Evolutionary conservation across 2,329 filamentous ascomycete genomes (phyloP), one percentile per base, ranked within the genome.

Genomic region (Nemania abortiva): DNA sequence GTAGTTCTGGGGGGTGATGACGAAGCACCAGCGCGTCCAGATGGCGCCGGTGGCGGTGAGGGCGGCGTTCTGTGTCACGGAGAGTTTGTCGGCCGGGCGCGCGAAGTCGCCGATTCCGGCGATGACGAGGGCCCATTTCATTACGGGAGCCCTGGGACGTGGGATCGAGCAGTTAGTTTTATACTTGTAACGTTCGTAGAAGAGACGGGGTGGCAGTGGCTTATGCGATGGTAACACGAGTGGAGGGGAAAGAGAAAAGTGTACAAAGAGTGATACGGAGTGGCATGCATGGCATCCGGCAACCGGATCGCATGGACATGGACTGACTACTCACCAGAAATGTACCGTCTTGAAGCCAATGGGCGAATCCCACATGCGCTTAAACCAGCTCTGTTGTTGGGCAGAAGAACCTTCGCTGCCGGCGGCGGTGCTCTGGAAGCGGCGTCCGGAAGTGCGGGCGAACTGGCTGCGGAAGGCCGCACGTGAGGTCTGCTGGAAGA

Each of bases 1-100:
- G 78, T 94, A 84, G 87, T 99, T 99, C 83, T 90, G 90, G 66
- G 96, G 96, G 82, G 90, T 94, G 84, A 99, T 99, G 82, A 99
- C 92, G 80, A 98, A 87, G 87, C 96, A 99, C 96, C 96, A 99
- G 74, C 96, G 90, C 54, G 96, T 99, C 96, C 96, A 99, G 87
- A 99, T 99, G 73, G 92, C 83, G 74, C 96, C 96, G 10, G 96
- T 99, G 76, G 90, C 90, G 79, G 93, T 96, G 75, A 99, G 88
- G 68, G 96, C 95, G 59, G 86, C 86, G 85, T 98, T 99, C 84
- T 98, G 95, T 34, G 93, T 96, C 71, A 98, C 85, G 49, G 95
- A 98, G 75, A 99, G 93, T 82, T 94, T 94, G 82, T 97, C 93
- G 72, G 92, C 94, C 37, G 96, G 96, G 75, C 96, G 94, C 71